Evolutionary conservation across 805 yeast species (phyloP).

Genomic region (Candida insectalens): DNA sequence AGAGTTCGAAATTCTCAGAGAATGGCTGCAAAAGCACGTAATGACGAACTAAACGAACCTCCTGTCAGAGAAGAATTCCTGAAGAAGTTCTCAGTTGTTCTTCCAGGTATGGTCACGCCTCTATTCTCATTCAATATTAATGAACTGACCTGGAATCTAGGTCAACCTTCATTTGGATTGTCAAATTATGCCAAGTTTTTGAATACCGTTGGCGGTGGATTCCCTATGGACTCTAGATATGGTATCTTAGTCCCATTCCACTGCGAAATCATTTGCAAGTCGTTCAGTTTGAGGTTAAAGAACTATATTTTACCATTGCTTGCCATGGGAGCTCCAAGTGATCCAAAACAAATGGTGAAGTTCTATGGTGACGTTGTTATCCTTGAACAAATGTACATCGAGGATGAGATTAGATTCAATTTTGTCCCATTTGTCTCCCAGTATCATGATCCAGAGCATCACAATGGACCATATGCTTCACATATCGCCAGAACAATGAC

Average conservation of each 20-base stretch:
- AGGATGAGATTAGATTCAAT: slow-evolving; percentile 27
- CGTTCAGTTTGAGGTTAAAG: slow-evolving; percentile 34
- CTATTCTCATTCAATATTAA: slow-evolving; percentile 42
- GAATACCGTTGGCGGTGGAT: slow-evolving; percentile 34
- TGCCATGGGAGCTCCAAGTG: slow-evolving; percentile 40
- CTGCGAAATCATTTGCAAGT: slow-evolving; percentile 32
- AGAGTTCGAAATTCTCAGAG: slow-evolving; percentile 10
- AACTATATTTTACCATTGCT: slow-evolving; percentile 53
- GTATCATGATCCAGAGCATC: slow-evolving; percentile 14
- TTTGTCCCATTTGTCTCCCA: slow-evolving; percentile 43
- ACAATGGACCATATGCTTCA: slow-evolving; percentile 46
- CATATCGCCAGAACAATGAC: slow-evolving; percentile 54
- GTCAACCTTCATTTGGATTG: slow-evolving; percentile 42
- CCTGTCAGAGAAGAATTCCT: slow-evolving; percentile 16
- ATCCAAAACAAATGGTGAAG: slow-evolving; percentile 21
- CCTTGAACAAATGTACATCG: slow-evolving; percentile 52
- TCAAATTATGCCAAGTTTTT: slow-evolving; percentile 36
- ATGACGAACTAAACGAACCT: slow-evolving; percentile 16
- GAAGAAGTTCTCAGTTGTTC: slow-evolving; percentile 19
- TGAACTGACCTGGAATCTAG: slow-evolving; percentile 37
- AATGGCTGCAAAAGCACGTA: neutral
- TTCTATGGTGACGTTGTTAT: slow-evolving; percentile 43
- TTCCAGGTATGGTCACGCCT: slow-evolving; percentile 33
- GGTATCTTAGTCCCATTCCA: slow-evolving; percentile 46
- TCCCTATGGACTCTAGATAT: slow-evolving; percentile 42